Conservation (phyloP, 2,329 filamentous ascomycete genomes). For the Aspergillus tamarii region DNA sequence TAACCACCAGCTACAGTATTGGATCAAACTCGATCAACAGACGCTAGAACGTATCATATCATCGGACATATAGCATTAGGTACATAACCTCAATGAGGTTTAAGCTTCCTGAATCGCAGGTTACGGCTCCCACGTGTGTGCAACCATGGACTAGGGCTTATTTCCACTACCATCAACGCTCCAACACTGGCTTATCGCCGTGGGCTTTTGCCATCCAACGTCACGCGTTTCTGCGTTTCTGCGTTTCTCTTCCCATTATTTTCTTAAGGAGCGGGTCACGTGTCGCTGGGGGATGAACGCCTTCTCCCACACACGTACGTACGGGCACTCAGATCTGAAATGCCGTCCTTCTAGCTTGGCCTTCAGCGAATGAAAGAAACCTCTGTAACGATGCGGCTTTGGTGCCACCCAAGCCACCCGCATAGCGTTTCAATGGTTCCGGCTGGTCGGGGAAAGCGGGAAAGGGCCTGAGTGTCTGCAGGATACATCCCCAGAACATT, state of each 20-base stretch:
- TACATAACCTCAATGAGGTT: neutral
- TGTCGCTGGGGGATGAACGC: neutral
- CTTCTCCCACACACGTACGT: neutral
- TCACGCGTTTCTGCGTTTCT: neutral
- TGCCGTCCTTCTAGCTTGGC: neutral
- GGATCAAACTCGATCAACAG: conserved; percentile 11
- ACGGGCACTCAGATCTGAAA: neutral
- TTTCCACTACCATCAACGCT: conserved; percentile 20
- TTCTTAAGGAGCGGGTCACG: neutral
- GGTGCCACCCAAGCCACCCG: conserved; percentile 22
- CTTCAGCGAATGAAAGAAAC: conserved; percentile 10
- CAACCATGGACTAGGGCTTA: conserved; percentile 31
- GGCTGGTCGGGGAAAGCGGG: conserved; percentile 28
- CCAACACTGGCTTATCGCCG: neutral
- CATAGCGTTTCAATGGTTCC: conserved; percentile 21
- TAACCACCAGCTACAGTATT: conserved; percentile 21
- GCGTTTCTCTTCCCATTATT: neutral
- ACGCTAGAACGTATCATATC: conserved; percentile 26
- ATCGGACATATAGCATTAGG: neutral
- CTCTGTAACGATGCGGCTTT: conserved; percentile 15
- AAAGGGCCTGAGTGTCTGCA: conserved; percentile 23
- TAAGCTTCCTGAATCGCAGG: conserved; percentile 15
- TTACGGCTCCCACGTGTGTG: conserved; percentile 24
- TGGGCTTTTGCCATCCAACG: neutral
- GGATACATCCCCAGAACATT: conserved; percentile 18